Evolutionary conservation across 2,329 filamentous ascomycete genomes (phyloP), one percentile per base, ranked within the genome.

Genomic region (Pseudonectria buxi): DNA sequence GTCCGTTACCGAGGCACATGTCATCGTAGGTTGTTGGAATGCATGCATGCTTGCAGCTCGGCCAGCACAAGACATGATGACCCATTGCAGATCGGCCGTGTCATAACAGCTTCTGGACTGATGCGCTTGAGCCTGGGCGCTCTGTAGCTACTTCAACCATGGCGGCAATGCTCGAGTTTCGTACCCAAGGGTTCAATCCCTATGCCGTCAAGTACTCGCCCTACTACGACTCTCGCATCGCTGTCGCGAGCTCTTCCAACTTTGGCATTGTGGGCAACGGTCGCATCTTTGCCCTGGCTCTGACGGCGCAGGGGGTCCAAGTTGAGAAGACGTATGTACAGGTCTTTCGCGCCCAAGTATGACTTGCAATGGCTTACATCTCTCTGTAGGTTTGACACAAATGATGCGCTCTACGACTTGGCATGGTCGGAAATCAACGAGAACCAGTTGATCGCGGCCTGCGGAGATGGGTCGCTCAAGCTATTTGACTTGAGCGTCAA

Each of bases 191-290:
- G 54, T 96, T 79, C 74, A 95, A 96, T 63, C 89, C 89, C 54
- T 95, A 94, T 66, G 86, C 86, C 50, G 88, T 95, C 63, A 95
- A 95, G 66, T 98, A 96, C 72, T 96, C 90, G 37, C 92, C 92
- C 6, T 98, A 95, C 69, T 94, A 94, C 68, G 92, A 96, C 68
- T 92, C 86, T 47, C 81, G 89, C 45, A 79, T 98, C 46, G 90
- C 90, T 38, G 88, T 95, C 52, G 86, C 86, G 22, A 76, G 85
- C 2, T 84, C 88, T n/a, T 80, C 90, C 45, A 96, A 98, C 69
- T 98, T 92, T 65, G 92, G 92, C 26, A 84, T 98, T 26, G 90
- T 98, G 25, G 92, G 92, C 31, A 98, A 98, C 68, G 92, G 92
- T 10, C 79, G 89, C 28, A 66, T 96, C 1, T 96, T 86, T 56